These are phyloP conservation scores for Trichoderma sp. DNA, from an alignment of 2,329 filamentous ascomycete species.

Conservation along the genomic window DNA sequence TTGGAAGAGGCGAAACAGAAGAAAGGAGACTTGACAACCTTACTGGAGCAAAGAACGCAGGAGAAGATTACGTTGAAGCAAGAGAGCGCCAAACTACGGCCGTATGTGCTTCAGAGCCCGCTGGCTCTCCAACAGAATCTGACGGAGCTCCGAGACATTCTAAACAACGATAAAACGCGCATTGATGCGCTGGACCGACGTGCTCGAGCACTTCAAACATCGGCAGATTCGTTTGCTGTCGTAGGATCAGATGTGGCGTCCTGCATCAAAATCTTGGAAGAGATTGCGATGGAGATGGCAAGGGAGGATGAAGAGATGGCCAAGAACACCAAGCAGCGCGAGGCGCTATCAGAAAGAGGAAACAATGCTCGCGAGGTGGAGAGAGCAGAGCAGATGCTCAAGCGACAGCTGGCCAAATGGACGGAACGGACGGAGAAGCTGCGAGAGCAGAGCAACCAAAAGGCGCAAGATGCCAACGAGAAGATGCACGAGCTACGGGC, in stretches of 20 bases:
- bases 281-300: slow-evolving; percentile 78
- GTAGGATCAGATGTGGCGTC: slow-evolving; percentile 83
- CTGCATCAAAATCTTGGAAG: slow-evolving; percentile 86
- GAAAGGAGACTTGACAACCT: slow-evolving; percentile 72
- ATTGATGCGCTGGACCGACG: slow-evolving; percentile 87
- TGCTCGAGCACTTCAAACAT: slow-evolving; percentile 87
- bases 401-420: slow-evolving; percentile 83
- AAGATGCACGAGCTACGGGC: slow-evolving; percentile 88
- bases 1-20: slow-evolving; percentile 81
- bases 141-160: slow-evolving; percentile 75
- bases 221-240: slow-evolving; percentile 82
- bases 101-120: slow-evolving; percentile 89
- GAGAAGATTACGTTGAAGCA: slow-evolving; percentile 71
- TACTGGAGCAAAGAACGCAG: slow-evolving; percentile 71
- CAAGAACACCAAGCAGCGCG: slow-evolving; percentile 77
- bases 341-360: slow-evolving; percentile 82
- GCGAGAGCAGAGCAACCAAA: slow-evolving; percentile 75
- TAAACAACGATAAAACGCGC: slow-evolving; percentile 76
- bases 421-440: slow-evolving; percentile 83
- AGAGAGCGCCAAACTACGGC: slow-evolving; percentile 85
- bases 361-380: slow-evolving; percentile 93
- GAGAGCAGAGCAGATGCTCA: slow-evolving; percentile 78
- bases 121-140: slow-evolving; percentile 79
- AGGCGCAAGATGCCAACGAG: slow-evolving; percentile 77
- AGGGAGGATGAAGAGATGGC: slow-evolving; percentile 91